Percentiles rank a stretch among this genome's conserved stretches.
These are phyloP conservation scores for Colletotrichum endophyticum DNA, from an alignment of 2,329 filamentous ascomycete species.

Conservation along the genomic window DNA sequence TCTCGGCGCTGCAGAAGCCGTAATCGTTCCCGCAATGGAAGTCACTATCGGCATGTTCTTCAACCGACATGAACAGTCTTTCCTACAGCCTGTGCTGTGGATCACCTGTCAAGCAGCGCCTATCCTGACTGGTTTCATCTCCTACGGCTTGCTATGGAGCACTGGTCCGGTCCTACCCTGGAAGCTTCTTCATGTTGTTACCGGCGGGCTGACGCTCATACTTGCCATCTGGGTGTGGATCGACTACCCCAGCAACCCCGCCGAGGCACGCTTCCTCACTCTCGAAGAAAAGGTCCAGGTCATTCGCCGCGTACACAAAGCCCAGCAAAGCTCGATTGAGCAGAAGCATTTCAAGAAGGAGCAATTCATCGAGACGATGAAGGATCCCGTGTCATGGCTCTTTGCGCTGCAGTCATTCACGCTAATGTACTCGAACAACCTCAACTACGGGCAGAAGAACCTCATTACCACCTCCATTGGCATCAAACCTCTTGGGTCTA, in stretches of 20 bases:
- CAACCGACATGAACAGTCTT: constrained; percentile 36
- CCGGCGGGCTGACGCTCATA: constrained; percentile 37
- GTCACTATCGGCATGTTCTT: constrained; percentile 46
- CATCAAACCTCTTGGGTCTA: constrained; percentile 39
- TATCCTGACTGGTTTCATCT: constrained; percentile 40
- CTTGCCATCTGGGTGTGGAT: constrained; percentile 38
- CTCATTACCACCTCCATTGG: constrained; percentile 39
- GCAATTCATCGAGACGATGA: constrained; percentile 31
- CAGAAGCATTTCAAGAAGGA: constrained; percentile 38
- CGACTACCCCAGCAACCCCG: constrained; percentile 27
- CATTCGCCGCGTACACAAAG: constrained; percentile 33
- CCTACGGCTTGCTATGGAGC: constrained; percentile 44
- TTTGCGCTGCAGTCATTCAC: constrained; percentile 35
- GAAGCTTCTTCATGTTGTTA: constrained; percentile 45
- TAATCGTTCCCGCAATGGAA: constrained; percentile 43
- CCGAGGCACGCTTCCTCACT: constrained; percentile 26
- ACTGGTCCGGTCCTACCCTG: constrained; percentile 35
- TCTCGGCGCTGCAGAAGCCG: constrained; percentile 38
- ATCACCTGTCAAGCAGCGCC: constrained; percentile 36
- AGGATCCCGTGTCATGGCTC: constrained; percentile 35
- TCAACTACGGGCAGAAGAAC: constrained; percentile 43
- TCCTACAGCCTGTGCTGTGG: constrained; percentile 38
- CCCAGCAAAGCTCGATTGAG: constrained; percentile 39
- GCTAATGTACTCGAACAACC: constrained; percentile 41
- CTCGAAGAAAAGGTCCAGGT: constrained; percentile 19